Conservation (phyloP, 164 flowering plant species). For the Kingdonia uniflora region DNA sequence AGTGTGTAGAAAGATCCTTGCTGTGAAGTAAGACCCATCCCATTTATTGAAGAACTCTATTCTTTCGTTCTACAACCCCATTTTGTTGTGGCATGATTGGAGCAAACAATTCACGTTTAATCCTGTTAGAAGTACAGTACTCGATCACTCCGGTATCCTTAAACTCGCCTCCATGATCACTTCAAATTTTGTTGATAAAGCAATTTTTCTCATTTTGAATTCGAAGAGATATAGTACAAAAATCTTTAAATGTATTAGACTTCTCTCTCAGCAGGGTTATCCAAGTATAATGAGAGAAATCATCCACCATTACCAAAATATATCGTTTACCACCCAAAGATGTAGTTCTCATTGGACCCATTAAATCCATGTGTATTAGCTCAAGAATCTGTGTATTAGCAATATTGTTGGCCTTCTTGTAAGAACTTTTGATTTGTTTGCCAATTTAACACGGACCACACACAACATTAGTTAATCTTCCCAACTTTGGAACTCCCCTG, state of each 20-base stretch:
- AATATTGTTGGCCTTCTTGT: too few species aligned
- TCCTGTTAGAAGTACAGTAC: neutral
- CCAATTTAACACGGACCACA: too few species aligned
- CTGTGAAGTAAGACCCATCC: too few species aligned
- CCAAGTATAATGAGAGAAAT: neutral
- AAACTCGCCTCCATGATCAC: neutral
- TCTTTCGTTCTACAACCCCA: neutral
- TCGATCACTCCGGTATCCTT: neutral
- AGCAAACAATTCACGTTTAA: neutral
- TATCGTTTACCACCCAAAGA: neutral
- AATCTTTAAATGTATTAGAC: too few species aligned
- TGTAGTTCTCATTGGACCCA: constrained; percentile 5
- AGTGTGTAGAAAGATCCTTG: too few species aligned
- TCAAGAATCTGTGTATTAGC: too few species aligned
- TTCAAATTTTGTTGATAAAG: neutral
- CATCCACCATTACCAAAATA: neutral
- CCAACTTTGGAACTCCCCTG: too few species aligned
- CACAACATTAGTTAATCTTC: too few species aligned
- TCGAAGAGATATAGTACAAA: neutral
- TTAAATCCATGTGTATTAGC: neutral
- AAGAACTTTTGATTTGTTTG: too few species aligned
- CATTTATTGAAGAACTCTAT: too few species aligned
- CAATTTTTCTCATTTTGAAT: neutral
- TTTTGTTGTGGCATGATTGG: neutral
- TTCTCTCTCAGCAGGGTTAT: too few species aligned